Conservation (phyloP, 805 yeast species). For the Ogataea degrootiae region DNA sequence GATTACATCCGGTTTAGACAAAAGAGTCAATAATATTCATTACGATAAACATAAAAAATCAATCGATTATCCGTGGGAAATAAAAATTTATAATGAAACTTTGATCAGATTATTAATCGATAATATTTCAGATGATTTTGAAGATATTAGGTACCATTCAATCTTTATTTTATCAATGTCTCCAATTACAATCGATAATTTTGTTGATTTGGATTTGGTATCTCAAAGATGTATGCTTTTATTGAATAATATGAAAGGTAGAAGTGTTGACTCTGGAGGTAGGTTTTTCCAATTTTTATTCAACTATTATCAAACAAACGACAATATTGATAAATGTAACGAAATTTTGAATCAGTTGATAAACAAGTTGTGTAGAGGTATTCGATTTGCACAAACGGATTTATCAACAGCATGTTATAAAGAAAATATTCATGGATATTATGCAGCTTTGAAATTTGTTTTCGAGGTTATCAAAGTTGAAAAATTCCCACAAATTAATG, state of each 20-base stretch:
- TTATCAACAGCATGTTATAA: constrained; percentile 40
- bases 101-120: constrained; percentile 51
- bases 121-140: constrained; percentile 64
- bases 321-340: constrained; percentile 14
- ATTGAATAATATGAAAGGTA: constrained; percentile 43
- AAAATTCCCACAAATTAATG: constrained; percentile 1
- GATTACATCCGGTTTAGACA: constrained; percentile 54
- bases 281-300: constrained; percentile 52
- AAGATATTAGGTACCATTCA: constrained; percentile 62
- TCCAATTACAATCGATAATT: constrained; percentile 30
- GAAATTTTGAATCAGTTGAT: constrained; percentile 31
- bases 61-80: constrained; percentile 44
- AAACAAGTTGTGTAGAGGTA: constrained; percentile 28
- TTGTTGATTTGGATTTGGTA: constrained; percentile 18
- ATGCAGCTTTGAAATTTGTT: constrained; percentile 48
- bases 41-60: constrained; percentile 37
- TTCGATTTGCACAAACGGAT: constrained; percentile 31
- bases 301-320: constrained; percentile 26
- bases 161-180: constrained; percentile 41
- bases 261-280: constrained; percentile 79
- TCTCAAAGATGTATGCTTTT: constrained; percentile 22
- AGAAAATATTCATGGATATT: constrained; percentile 64
- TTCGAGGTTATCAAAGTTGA: constrained; percentile 19
- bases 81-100: constrained; percentile 36
- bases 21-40: constrained; percentile 31